Evolutionary conservation across 331 rosid species (phyloP).

Genomic region (Pyrus hybrid): DNA sequence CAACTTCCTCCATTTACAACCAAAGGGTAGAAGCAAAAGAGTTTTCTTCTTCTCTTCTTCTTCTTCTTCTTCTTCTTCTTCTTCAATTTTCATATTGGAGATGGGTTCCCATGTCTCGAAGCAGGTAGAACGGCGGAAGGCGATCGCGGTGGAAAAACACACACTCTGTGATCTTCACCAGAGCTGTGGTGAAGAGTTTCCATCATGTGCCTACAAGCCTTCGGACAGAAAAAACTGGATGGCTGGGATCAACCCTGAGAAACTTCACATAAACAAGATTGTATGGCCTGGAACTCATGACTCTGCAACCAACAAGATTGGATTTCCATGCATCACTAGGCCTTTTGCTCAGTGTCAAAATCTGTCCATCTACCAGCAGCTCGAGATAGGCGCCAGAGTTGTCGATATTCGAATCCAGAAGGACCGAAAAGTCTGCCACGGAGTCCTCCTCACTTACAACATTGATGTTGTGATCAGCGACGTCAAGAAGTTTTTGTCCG

Average conservation of each 20-base stretch:
- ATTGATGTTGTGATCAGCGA: conserved; percentile 50
- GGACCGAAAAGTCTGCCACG: conserved; percentile 63
- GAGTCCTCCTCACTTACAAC: conserved; percentile 57
- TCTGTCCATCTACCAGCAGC: conserved; percentile 61
- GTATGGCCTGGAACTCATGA: conserved; percentile 95
- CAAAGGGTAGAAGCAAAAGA: background rate
- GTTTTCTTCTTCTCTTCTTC: too few species aligned
- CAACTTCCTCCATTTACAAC: background rate
- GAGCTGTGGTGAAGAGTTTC: conserved; percentile 37
- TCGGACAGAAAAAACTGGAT: conserved; percentile 74
- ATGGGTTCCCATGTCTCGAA: conserved; percentile 65
- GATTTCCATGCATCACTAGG: conserved; percentile 58
- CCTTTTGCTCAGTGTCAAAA: conserved; percentile 92
- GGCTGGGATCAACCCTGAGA: conserved; percentile 41
- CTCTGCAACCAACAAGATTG: conserved; percentile 76
- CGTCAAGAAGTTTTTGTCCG: conserved; percentile 48
- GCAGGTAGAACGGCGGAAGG: conserved; percentile 47
- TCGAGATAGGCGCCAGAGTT: conserved; percentile 40
- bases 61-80: background rate
- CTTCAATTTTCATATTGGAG: background rate
- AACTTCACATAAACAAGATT: conserved; percentile 38
- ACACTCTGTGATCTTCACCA: conserved; percentile 28
- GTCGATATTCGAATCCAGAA: conserved; percentile 68
- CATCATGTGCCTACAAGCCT: conserved; percentile 52
- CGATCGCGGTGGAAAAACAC: conserved; percentile 39